These are phyloP conservation scores for Fusarium setosum DNA, from an alignment of 2,329 filamentous ascomycete species.

Conservation along the genomic window DNA sequence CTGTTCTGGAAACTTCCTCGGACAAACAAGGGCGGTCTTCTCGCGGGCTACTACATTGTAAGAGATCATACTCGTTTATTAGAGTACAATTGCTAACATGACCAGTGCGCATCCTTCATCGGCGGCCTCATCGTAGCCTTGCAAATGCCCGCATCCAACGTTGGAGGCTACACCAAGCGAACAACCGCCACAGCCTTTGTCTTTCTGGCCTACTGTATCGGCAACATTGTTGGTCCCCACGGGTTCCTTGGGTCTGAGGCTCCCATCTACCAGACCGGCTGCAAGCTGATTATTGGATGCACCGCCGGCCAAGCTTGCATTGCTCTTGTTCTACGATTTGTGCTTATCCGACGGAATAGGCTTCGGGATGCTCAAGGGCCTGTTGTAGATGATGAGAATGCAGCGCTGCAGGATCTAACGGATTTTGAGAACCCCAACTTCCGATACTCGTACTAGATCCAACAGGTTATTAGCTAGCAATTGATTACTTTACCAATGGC, in stretches of 20 bases:
- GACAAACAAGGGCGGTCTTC: conserved; percentile 56
- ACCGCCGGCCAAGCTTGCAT: conserved; percentile 33
- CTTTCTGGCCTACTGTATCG: conserved; percentile 56
- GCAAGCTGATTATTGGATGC: conserved; percentile 50
- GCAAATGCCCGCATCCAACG: conserved; percentile 62
- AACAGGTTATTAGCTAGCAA: conserved; percentile 1
- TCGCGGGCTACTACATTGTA: conserved; percentile 64
- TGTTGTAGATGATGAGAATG: conserved; percentile 30
- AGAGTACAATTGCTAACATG: background rate
- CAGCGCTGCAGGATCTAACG: conserved; percentile 39
- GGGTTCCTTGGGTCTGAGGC: conserved; percentile 58
- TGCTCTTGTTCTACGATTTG: conserved; percentile 30
- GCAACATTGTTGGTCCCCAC: conserved; percentile 42
- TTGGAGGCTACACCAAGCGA: conserved; percentile 62
- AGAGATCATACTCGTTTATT: background rate
- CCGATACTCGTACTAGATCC: conserved; percentile 42
- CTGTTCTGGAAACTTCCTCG: conserved; percentile 62
- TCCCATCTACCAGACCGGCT: conserved; percentile 64
- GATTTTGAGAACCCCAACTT: conserved; percentile 45
- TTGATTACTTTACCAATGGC: background rate
- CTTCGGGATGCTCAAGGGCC: conserved; percentile 38
- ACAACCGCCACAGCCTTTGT: conserved; percentile 59
- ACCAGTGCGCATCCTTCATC: conserved; percentile 57
- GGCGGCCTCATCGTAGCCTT: conserved; percentile 65
- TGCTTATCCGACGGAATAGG: conserved; percentile 40